Evolutionary conservation across 345 rosid species (phyloP).

Genomic region (Hibiscus mutabilis): DNA sequence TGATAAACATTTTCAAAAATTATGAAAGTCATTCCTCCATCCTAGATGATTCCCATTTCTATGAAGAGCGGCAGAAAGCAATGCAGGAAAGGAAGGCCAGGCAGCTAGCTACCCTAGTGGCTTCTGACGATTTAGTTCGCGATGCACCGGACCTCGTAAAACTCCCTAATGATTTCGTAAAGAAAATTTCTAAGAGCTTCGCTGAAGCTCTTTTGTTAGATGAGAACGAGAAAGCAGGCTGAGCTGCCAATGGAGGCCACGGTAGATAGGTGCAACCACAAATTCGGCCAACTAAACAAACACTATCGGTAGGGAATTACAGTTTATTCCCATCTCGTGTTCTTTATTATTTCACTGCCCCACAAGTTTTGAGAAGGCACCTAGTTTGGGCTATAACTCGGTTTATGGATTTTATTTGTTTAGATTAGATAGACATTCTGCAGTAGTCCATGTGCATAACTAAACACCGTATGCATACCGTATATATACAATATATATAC

Average conservation of each 20-base stretch:
- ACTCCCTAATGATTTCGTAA: slow-evolving; percentile 27
- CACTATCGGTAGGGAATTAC: background rate
- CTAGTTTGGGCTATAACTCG: background rate
- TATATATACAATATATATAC: background rate
- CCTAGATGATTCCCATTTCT: slow-evolving; percentile 71
- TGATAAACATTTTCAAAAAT: slow-evolving; percentile 50
- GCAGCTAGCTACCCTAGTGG: slow-evolving; percentile 27
- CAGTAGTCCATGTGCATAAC: slow-evolving; percentile 1
- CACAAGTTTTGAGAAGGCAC: background rate
- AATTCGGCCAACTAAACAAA: background rate
- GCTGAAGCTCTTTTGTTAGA: slow-evolving; percentile 45
- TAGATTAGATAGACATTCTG: slow-evolving; percentile 11
- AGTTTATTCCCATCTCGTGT: background rate
- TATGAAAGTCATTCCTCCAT: slow-evolving; percentile 49
- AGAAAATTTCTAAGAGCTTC: slow-evolving; percentile 53
- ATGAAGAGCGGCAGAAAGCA: slow-evolving; percentile 69
- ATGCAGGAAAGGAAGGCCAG: slow-evolving; percentile 60
- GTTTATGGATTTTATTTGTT: slow-evolving; percentile 7
- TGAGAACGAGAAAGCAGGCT: slow-evolving; percentile 9
- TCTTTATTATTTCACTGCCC: background rate
- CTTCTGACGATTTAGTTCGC: slow-evolving; percentile 19
- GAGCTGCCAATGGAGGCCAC: slow-evolving; percentile 2
- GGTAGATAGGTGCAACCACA: slow-evolving; percentile 9
- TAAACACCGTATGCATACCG: no score
- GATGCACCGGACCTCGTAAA: slow-evolving; percentile 18